Base-by-base conservation (phyloP, 1,139 yeast species). In the Sugiyamaella paludigena region DNA sequence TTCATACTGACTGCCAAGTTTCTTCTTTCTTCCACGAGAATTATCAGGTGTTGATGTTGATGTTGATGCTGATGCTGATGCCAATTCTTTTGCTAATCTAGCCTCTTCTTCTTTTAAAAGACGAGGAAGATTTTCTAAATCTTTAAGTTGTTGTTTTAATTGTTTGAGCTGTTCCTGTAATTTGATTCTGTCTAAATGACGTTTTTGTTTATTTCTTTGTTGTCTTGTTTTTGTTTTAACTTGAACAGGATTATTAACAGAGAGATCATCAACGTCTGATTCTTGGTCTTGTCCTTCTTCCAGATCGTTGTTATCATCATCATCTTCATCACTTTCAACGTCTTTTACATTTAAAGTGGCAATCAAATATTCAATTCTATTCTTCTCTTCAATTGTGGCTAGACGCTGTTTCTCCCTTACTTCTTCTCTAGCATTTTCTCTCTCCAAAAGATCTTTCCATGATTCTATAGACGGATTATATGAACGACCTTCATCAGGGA, bases 391-490 rank as follows among this genome's bases (percentile, higher is more conserved):
- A 75, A 59, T 85, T 66, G 59, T 76, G 73, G 53, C 51, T 51
- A 79, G 70, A 59, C 86, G 78, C 60, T 80, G 77, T 51, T 80
- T 77, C 58, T 88, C 97, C 51, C 78, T 78, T 49, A 78, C 74
- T 60, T 81, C 77, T 63, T 89, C 96, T 48, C 74, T 72, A 47
- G 68, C 75, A 59, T 77, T 84, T 67, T 89, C 97, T 51, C 75
- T 73, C 52, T 79, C 73, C 49, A 92, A 78, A 59, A 91, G 74
- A 29, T 71, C 72, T 61, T 81, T 80, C 98, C 98, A 92, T 32
- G 87, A 81, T 52, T 84, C 86, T 56, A 84, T 73, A 11, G 94
- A 79, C 32, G 98, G 98, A 65, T 92, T 92, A 65, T 92, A 92
- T 2, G 98, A 91, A 66, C 86, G 86, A 48, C 98, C 98, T 1